Evolutionary conservation across 140 eudicot genomes (phyloP), one percentile per base, ranked within the genome.

Genomic region (Ambrosia hybrid): DNA sequence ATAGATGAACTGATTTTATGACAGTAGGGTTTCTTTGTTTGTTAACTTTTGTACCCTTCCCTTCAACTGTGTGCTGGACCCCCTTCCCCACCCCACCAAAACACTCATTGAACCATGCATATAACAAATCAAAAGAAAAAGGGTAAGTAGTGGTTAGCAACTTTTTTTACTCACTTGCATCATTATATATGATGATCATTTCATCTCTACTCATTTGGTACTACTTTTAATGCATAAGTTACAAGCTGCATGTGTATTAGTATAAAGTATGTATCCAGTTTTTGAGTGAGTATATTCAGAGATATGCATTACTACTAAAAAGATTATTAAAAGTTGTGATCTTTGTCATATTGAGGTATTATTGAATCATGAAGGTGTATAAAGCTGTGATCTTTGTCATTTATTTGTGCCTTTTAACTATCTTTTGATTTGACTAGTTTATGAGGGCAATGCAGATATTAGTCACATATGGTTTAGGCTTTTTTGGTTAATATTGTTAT

Each of bases 31-130:
- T 73, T 80, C 78, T 58, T 75, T 68, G 80, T 83, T 78, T 78
- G 80, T 87, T 83, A 51, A 82, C 81, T 71, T 89, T 92, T 89
- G 86, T 87, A 83, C 85, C 97, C 85, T 78, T 90, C 79, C 70
- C 85, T 76, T 68, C 77, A 90, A 87, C 81, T 81, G 81, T 86
- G 88, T 86, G 83, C 77, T 86, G 98, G 94, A 79, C 89, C 96
- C 75, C 74, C 3, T 5, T 6, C 73, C 59, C 73, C 73, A 78
- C 34, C 74, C 77, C 92, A 80, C 81, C 73, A 71, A 65, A 65
- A 51, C 81, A 75, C 81, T 75, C 70, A 70, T 57, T 76, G 58
- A 74, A 73, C 72, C 68, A 72, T 78, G 88, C 83, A 83, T 76
- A 80, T 66, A 73, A 70, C 80, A 83, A 72, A 81, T 76, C 87